These are phyloP conservation scores for Coemansia sp. DNA, from an alignment of 192 early-diverging fungal species.

Conservation along the genomic window DNA sequence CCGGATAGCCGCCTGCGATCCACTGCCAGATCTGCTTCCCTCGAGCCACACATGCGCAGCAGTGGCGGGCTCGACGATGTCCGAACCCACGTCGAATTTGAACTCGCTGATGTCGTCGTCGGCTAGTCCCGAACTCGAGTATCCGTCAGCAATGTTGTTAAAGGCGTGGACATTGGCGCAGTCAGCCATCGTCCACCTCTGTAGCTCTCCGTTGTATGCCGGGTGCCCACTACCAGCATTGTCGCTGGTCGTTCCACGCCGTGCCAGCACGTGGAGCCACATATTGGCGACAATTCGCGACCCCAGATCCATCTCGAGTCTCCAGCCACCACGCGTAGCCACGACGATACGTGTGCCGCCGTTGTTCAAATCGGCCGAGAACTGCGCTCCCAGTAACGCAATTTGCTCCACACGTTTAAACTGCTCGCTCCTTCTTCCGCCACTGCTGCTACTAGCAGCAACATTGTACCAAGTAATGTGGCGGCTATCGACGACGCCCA, in stretches of 20 bases:
- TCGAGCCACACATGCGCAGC: conserved; percentile 16
- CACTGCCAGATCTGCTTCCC: not conserved
- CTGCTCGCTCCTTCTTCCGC: not conserved
- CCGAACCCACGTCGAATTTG: not conserved
- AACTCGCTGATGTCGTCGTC: not conserved
- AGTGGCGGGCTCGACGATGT: not conserved
- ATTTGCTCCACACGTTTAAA: conserved; percentile 1
- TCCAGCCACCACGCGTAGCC: not conserved
- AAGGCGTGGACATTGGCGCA: not conserved
- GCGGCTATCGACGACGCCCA: conserved; percentile 3
- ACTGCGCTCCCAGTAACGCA: not conserved
- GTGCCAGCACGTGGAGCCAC: conserved; percentile 22
- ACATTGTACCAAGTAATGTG: conserved; percentile 5
- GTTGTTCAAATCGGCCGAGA: not conserved
- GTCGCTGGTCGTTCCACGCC: not conserved
- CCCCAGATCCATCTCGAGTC: conserved; percentile 35
- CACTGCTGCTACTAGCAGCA: not conserved
- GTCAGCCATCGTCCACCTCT: conserved; percentile 1
- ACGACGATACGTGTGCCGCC: not conserved
- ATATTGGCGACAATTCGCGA: conserved; percentile 16
- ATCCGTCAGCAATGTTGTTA: conserved; percentile 7
- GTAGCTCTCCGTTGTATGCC: not conserved
- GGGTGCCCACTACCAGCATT: not conserved
- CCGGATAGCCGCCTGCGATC: conserved; percentile 18
- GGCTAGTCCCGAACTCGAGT: conserved; percentile 6